Conservation (phyloP, 495 filamentous ascomycete species). For the Penicillium ucsense region DNA sequence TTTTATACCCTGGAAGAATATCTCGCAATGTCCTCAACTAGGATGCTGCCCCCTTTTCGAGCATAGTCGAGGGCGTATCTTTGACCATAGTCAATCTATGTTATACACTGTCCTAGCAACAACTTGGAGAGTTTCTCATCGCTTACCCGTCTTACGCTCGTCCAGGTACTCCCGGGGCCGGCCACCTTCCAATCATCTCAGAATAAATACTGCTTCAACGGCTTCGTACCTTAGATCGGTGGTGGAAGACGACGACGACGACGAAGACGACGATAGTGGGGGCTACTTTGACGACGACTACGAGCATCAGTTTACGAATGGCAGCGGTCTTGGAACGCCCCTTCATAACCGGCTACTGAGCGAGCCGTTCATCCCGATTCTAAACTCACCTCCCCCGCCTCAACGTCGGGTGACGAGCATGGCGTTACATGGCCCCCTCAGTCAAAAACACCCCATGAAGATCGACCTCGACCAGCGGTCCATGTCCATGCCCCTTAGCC, state of each 20-base stretch:
- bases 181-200: conserved; percentile 22
- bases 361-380: conserved; percentile 38
- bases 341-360: conserved; percentile 37
- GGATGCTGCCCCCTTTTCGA: no score
- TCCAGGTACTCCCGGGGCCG: conserved; percentile 31
- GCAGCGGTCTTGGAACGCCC: conserved; percentile 22
- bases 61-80: not conserved
- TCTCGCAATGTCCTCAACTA: no score
- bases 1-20: no score
- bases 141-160: conserved; percentile 15
- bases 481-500: conserved; percentile 15
- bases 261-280: conserved; percentile 18
- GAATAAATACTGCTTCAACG: conserved; percentile 29
- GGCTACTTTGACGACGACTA: conserved; percentile 25
- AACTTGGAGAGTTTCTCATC: conserved; percentile 21
- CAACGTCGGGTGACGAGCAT: conserved; percentile 34
- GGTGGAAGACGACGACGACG: conserved; percentile 22
- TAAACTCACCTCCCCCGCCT: conserved; percentile 28
- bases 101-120: conserved; percentile 9
- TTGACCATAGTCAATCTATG: conserved; percentile 17
- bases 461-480: conserved; percentile 26
- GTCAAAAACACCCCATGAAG: conserved; percentile 31
- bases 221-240: conserved; percentile 12
- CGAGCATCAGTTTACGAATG: conserved; percentile 34
- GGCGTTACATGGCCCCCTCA: conserved; percentile 30